Evolutionary conservation across 1,139 yeast genomes (phyloP), one percentile per base, ranked within the genome.

Genomic region (Debaryomyces sp.): DNA sequence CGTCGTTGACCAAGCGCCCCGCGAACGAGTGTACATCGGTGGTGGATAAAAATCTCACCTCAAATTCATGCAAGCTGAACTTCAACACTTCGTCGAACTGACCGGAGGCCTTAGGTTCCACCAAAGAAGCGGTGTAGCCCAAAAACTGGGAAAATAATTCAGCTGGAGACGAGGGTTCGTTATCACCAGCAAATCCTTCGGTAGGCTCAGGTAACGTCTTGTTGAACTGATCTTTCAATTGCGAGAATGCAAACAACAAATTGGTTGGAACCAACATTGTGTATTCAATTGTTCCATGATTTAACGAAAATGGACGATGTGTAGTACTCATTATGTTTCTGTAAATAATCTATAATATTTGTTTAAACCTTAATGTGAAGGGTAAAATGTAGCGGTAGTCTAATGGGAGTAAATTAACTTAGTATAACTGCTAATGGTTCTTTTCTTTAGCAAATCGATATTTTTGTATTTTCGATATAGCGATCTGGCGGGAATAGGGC

Each of bases 1-100:
- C 82, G 52, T 73, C 77, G 44, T 68, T 70, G 57, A 88, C 80
- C 50, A 89, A 78, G 26, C 76, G 72, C 33, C 95, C 86, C 35
- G 97, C 97, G 57, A 91, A 83, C 8, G 96, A 82, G 67, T 94
- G 99, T 58, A 95, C 91, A 64, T 94, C 97, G 59, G 82, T 81
- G 48, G 87, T 86, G 43, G 77, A 73, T 58, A 92, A 77, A 69
- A 85, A 92, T 59, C 90, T 80, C 46, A 86, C 76, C 68, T 91
- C 96, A 66, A 94, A 94, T 68, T 94, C 99, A 48, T 79, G 77
- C 58, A 92, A 73, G 46, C 90, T 82, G 53, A 87, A 77, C 45
- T 80, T 71, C 57, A 90, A 81, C 22, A 91, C 87, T 56, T 87
- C 89, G 54, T 78, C 84, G 61, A 83, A 85, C 57, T 85, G 85